Conservation (phyloP, 208 protist species). For the Leishmania major region DNA sequence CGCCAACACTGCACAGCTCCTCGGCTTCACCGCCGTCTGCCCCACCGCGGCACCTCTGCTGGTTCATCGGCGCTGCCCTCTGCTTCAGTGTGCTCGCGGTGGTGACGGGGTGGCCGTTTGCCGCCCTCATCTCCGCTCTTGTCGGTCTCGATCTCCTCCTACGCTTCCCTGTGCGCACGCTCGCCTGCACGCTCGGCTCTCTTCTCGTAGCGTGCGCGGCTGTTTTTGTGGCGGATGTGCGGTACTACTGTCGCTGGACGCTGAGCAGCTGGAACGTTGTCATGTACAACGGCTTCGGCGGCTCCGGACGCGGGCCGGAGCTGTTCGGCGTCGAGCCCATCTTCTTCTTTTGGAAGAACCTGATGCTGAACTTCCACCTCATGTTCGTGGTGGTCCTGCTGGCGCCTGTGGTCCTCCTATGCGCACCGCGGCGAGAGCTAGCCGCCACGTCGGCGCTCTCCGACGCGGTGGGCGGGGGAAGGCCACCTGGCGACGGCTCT, state of each 20-base stretch:
- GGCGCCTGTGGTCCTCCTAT: constrained; percentile 46
- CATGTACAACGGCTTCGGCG: constrained; percentile 64
- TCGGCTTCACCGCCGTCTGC: no score
- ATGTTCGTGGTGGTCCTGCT: constrained; percentile 68
- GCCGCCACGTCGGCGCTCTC: background rate
- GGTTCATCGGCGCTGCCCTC: constrained; percentile 32
- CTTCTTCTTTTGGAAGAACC: constrained; percentile 93
- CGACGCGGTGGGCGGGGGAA: background rate
- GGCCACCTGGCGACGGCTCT: background rate
- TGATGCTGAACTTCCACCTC: constrained; percentile 95
- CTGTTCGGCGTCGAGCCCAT: constrained; percentile 94
- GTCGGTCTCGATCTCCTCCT: constrained; percentile 81
- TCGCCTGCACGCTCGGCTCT: constrained; percentile 30
- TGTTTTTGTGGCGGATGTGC: constrained; percentile 37
- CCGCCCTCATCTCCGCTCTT: constrained; percentile 70
- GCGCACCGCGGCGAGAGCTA: constrained; percentile 1
- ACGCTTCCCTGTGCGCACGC: constrained; percentile 35
- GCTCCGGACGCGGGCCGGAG: constrained; percentile 61
- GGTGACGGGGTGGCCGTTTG: constrained; percentile 94
- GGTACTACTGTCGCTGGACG: constrained; percentile 55
- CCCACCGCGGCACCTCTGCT: constrained; percentile 5
- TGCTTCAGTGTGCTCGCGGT: constrained; percentile 50
- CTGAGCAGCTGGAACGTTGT: constrained; percentile 65
- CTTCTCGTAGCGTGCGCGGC: constrained; percentile 22
- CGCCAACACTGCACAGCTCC: no score